Percentiles rank a stretch among this genome's conserved stretches.
Conservation (phyloP, 2,329 filamentous ascomycete genomes). For the Ophiostoma sp. region DNA sequence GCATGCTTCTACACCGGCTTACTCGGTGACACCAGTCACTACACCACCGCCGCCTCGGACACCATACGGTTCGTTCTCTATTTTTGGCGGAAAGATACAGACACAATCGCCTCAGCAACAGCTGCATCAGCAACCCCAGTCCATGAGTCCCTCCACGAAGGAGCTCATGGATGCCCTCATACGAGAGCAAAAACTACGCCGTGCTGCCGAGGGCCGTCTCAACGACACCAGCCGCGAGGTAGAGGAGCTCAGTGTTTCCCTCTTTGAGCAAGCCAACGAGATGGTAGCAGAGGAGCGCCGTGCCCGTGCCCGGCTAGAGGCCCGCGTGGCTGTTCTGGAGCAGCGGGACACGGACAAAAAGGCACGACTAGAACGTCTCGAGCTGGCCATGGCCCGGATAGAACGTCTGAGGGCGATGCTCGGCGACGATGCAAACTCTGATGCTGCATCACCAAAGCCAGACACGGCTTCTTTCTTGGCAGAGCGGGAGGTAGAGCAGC, state of each 20-base stretch:
- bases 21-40: conserved; percentile 23
- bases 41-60: conserved; percentile 16
- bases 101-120: conserved; percentile 19
- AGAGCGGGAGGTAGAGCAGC: background rate
- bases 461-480: background rate
- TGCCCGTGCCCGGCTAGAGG: conserved; percentile 64
- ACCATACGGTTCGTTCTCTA: conserved; percentile 20
- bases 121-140: conserved; percentile 1
- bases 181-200: conserved; percentile 60
- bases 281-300: conserved; percentile 76
- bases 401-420: conserved; percentile 63
- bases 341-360: conserved; percentile 64
- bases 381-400: conserved; percentile 64
- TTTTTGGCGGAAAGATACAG: conserved; percentile 12
- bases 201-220: conserved; percentile 63
- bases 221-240: conserved; percentile 64
- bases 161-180: conserved; percentile 59
- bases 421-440: conserved; percentile 25
- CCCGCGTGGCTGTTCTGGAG: conserved; percentile 63
- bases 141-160: conserved; percentile 31
- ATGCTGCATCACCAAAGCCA: background rate
- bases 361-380: conserved; percentile 61
- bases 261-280: conserved; percentile 81
- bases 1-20: conserved; percentile 23
- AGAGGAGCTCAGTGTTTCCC: conserved; percentile 67